A percentile compares a stretch with the other conserved stretches of the same genome.
Evolutionary conservation across 1,284 basidiomycete genomes (phyloP).

Genomic region (Prillingera fragicola): DNA sequence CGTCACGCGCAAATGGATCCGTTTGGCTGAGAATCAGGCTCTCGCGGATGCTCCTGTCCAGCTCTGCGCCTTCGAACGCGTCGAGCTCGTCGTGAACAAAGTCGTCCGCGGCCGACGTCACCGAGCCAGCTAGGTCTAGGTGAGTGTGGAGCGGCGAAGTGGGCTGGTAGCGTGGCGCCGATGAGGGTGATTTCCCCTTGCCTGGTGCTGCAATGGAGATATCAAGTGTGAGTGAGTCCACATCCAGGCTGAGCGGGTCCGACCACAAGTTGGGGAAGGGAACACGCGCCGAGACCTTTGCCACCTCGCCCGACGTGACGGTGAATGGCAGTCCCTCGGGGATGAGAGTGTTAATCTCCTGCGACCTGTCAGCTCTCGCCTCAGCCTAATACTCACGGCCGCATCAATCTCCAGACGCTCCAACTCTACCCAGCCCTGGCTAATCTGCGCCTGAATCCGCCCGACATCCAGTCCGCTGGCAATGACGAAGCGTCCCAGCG

Average conservation of each 20-base stretch:
- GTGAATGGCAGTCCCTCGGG: constrained; percentile 59
- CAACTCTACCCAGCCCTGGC: constrained; percentile 79
- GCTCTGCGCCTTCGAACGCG: constrained; percentile 61
- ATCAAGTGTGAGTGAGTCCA: constrained; percentile 66
- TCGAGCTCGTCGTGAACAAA: constrained; percentile 78
- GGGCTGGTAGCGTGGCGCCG: constrained; percentile 3
- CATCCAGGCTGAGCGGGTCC: constrained; percentile 39
- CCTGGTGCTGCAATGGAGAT: constrained; percentile 53
- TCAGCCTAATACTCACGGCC: constrained; percentile 53
- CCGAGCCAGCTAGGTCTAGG: constrained; percentile 63
- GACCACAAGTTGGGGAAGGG: constrained; percentile 47
- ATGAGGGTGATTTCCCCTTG: constrained; percentile 16
- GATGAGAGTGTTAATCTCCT: constrained; percentile 79
- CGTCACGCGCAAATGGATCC: constrained; percentile 35
- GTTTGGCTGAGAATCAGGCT: constrained; percentile 32
- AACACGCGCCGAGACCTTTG: constrained; percentile 62
- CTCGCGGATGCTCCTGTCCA: constrained; percentile 61
- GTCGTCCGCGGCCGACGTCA: constrained; percentile 71
- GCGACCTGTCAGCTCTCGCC: neutral
- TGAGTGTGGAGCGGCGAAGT: constrained; percentile 7
- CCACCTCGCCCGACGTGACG: constrained; percentile 65
- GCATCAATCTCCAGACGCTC: constrained; percentile 73
- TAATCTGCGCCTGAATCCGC: constrained; percentile 86
- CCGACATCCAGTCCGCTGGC: constrained; percentile 80
- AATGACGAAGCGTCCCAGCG: constrained; percentile 77